Base-by-base conservation (phyloP, 1,139 yeast genomes). In the Debaryomyces udenii region DNA sequence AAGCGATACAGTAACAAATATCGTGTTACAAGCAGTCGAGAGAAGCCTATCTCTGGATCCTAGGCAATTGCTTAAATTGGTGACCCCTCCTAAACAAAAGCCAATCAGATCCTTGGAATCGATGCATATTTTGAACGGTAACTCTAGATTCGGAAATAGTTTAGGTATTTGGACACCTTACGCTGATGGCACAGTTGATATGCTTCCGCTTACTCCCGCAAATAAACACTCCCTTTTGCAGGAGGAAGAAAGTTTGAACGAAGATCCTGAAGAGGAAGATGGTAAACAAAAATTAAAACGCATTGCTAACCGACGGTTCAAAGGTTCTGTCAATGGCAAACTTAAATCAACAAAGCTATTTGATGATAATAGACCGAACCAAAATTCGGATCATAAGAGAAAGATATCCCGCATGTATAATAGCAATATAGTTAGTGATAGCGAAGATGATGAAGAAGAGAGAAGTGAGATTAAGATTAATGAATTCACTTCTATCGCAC, bases 111-210 rank as follows among this genome's bases (percentile, higher is more conserved):
- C 84, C 1, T 57, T 82, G 20, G 76, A 75, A 33, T 64, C 83
- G 0, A 74, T 81, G 68, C 74, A 76, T 41, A 68, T 81, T 2
- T 54, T 82, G 9, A 74, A 78, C 43, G 91, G 91, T 3, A 72
- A 72, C 26, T 78, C 88, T 0, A 64, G 90, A 40, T 78, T 76
- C 50, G 70, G 81, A 1, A 65, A 74, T 31, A 72, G 88, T 18
- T 55, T 82, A 42, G 93, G 90, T 0, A 70, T 78, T 4, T 86
- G 94, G 94, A 58, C 78, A 0, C 76, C 81, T 0, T 86, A 85
- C 57, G 90, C 93, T 0, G 81, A 81, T 50, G 80, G 79, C 1
- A 63, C 68, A 0, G 78, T 80, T 2, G 95, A 86, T 57, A 67
- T 73, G 16, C 70, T 81, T 3, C 90, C 93, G 0, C 64, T 86